Evolutionary conservation across 2,329 filamentous ascomycete genomes (phyloP).

Genomic region (Xylariaceae sp.): DNA sequence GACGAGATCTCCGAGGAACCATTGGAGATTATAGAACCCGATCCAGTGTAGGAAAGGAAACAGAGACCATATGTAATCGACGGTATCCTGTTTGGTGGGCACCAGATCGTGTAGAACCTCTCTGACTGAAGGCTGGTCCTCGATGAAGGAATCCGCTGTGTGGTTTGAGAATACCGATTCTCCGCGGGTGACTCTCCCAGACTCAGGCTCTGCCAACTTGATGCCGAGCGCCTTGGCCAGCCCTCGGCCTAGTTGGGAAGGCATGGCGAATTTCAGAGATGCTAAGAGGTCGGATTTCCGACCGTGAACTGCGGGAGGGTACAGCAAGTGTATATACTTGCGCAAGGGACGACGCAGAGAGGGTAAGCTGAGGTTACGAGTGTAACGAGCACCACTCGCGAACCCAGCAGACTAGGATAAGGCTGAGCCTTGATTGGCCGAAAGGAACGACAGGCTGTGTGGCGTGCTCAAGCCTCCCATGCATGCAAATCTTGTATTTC

Average conservation of each 20-base stretch:
- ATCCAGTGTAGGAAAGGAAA: slow-evolving; percentile 96
- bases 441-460: slow-evolving; percentile 8
- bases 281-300: slow-evolving; percentile 1
- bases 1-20: slow-evolving; percentile 84
- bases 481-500: background rate
- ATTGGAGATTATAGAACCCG: slow-evolving; percentile 79
- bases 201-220: slow-evolving; percentile 69
- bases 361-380: too few relatives aligned
- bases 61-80: slow-evolving; percentile 64
- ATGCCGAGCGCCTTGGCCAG: slow-evolving; percentile 81
- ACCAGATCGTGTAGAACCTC: slow-evolving; percentile 69
- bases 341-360: too few relatives aligned
- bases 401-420: too few relatives aligned
- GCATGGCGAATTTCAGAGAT: slow-evolving; percentile 30
- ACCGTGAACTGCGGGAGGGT: background rate
- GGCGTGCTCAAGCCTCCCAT: slow-evolving; percentile 19
- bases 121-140: slow-evolving; percentile 70
- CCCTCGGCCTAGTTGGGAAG: slow-evolving; percentile 57
- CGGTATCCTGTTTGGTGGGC: slow-evolving; percentile 55
- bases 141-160: slow-evolving; percentile 75
- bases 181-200: slow-evolving; percentile 67
- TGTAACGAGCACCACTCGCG: too few relatives aligned
- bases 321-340: too few relatives aligned
- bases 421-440: slow-evolving; percentile 15
- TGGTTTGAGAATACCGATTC: slow-evolving; percentile 76